Base-by-base conservation (phyloP, 2,329 filamentous ascomycete species). In the Aspergillus cejpii region DNA sequence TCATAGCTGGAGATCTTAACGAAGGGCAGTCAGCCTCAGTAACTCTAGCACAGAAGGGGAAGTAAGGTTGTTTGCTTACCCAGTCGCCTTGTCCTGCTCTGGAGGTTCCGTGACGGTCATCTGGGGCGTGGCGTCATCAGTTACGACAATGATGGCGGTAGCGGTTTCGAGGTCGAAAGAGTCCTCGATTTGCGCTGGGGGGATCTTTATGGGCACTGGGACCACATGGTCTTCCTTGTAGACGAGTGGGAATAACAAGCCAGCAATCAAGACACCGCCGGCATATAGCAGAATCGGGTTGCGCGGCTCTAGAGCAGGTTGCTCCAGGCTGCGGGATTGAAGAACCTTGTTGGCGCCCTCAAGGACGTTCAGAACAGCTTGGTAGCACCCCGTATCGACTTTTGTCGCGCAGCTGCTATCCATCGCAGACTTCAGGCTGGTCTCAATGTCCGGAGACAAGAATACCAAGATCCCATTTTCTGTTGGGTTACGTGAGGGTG, bases 21-120 rank as follows among this genome's bases (percentile, higher is more conserved):
- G n/a, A n/a, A n/a, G n/a, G n/a, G n/a, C n/a, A n/a, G n/a, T n/a
- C n/a, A n/a, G n/a, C n/a, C n/a, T n/a, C n/a, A n/a, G n/a, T n/a
- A n/a, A n/a, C n/a, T n/a, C n/a, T n/a, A n/a, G n/a, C n/a, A n/a
- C n/a, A n/a, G n/a, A n/a, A n/a, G n/a, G n/a, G n/a, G n/a, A n/a
- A n/a, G n/a, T n/a, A n/a, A n/a, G n/a, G n/a, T n/a, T n/a, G n/a
- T n/a, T n/a, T n/a, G n/a, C n/a, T n/a, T n/a, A n/a, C n/a, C 41
- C 41, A 23, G 41, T 43, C 12, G 24, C 41, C 34, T 29, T 38
- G 24, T 43, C 34, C 26, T 43, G 34, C 34, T 38, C 41, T 17
- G 41, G 29, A 43, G 41, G 41, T 17, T 26, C 20, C 26, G 41
- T 38, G 12, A 43, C 20, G 34, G 41, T 43, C n/a, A 12, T n/a